phyloP scores from a whole-genome alignment of 1,284 basidiomycete species.

The Vanrija sp. region DNA sequence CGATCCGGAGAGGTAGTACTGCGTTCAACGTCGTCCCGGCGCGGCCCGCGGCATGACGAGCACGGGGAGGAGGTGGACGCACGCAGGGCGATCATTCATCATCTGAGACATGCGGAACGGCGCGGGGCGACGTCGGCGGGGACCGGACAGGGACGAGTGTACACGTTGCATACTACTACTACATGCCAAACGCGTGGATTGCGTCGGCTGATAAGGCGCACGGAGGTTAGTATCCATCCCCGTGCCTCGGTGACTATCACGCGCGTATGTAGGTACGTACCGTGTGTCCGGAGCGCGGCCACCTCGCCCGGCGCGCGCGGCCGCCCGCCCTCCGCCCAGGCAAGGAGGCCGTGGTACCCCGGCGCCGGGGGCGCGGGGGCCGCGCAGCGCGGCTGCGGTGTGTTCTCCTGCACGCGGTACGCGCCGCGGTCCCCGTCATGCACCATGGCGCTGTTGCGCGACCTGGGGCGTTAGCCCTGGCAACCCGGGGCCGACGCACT shows the following conservation, averaged over 20 bases:
- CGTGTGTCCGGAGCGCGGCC: not conserved
- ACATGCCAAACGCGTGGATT: constrained; percentile 4
- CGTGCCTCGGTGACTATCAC: not conserved
- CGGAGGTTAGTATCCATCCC: not conserved
- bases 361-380: constrained; percentile 37
- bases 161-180: not conserved
- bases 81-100: too few relatives aligned
- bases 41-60: too few relatives aligned
- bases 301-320: constrained; percentile 2
- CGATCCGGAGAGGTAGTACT: too few relatives aligned
- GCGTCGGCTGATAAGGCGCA: not conserved
- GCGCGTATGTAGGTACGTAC: not conserved
- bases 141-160: too few relatives aligned
- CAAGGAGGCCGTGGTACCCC: constrained; percentile 10
- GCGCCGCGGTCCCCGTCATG: constrained; percentile 46
- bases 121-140: too few relatives aligned
- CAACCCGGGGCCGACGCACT: too few relatives aligned
- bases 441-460: constrained; percentile 50
- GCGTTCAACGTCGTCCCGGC: too few relatives aligned
- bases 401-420: constrained; percentile 56
- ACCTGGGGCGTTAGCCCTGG: constrained; percentile 2
- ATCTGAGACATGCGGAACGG: too few relatives aligned
- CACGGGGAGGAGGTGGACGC: too few relatives aligned
- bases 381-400: constrained; percentile 50
- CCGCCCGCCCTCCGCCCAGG: constrained; percentile 14